Base-by-base conservation (phyloP, 495 filamentous ascomycete genomes). In the Penicillium ucsense region DNA sequence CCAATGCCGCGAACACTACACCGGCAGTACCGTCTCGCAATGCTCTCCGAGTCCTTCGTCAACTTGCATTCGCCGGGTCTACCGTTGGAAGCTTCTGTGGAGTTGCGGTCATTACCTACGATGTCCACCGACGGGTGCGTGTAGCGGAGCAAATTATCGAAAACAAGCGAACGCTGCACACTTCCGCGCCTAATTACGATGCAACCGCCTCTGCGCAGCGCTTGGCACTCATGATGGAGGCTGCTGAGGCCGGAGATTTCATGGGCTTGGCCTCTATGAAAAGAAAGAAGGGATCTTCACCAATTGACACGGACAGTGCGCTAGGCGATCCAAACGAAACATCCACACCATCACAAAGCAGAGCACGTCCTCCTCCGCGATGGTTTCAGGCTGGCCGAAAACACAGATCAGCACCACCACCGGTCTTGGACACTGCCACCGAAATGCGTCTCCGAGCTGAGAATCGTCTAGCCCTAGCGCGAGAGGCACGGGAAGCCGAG, bases 101-200 rank as follows among this genome's bases (percentile, higher is more conserved):
- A 10, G 56, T 71, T 31, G 66, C 65, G 36, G 69, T 60, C 29
- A 53, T 72, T 12, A 71, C 65, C 9, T 72, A 70, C 50, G 68
- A 74, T 53, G 60, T 64, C 7, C 65, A 72, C 45, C 68, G 67
- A 35, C 61, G 69, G 36, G 62, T 70, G 45, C 48, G 57, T 7
- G 52, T 70, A 6, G 70, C 68, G 42, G 69, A 71, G 46, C 63
- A 65, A 41, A 69, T 72, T 36, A 52, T 72, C 50, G 63, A 69
- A 49, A 74, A 67, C 43, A 72, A 72, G 51, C 62, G 71, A 41
- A 62, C 61, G 31, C 47, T 74, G 10, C 71, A 67, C 42, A 65
- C 67, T 12, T 72, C 67, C 10, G 66, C 69, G 5, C 67, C 71
- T 1, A 64, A 67, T 28, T 72, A 72, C 52, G 63, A 72, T 64